These are phyloP conservation scores for Eucommia ulmoides DNA, from an alignment of 257 asterid genomes.

Conservation along the genomic window DNA sequence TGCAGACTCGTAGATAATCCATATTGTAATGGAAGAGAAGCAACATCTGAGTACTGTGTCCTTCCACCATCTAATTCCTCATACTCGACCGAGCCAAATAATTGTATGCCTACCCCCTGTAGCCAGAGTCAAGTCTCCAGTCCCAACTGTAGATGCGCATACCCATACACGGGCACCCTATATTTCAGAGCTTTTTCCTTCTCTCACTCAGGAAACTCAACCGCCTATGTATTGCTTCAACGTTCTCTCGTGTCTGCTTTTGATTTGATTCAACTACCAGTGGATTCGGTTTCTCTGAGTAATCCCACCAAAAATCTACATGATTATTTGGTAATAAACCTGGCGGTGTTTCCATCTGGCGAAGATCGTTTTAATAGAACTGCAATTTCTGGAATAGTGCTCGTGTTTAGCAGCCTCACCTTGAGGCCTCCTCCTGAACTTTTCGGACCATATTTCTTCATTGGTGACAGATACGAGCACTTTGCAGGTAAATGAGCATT, in stretches of 20 bases:
- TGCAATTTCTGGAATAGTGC: constrained; percentile 47
- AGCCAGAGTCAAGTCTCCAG: constrained; percentile 28
- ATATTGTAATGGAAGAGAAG: constrained; percentile 31
- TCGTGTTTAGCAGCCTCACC: constrained; percentile 64
- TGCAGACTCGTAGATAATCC: constrained; percentile 58
- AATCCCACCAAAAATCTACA: constrained; percentile 36
- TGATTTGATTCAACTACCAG: constrained; percentile 31
- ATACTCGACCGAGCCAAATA: constrained; percentile 40
- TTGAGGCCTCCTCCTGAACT: constrained; percentile 59
- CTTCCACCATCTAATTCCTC: constrained; percentile 14
- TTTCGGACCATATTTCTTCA: constrained; percentile 68
- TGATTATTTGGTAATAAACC: constrained; percentile 37
- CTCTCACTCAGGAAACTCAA: constrained; percentile 48
- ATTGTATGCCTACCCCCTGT: constrained; percentile 40
- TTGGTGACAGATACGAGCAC: constrained; percentile 29
- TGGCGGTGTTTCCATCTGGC: constrained; percentile 54
- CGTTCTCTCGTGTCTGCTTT: constrained; percentile 29
- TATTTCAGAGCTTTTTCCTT: constrained; percentile 68
- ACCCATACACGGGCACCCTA: constrained; percentile 63
- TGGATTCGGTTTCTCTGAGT: constrained; percentile 60
- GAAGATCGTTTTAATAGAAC: constrained; percentile 41
- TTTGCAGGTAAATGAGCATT: constrained; percentile 41
- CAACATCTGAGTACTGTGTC: constrained; percentile 30
- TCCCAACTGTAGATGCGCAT: constrained; percentile 64
- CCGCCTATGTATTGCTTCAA: constrained; percentile 25